phyloP scores from a whole-genome alignment of 345 rosid species.

The Sonneratia alba region DNA sequence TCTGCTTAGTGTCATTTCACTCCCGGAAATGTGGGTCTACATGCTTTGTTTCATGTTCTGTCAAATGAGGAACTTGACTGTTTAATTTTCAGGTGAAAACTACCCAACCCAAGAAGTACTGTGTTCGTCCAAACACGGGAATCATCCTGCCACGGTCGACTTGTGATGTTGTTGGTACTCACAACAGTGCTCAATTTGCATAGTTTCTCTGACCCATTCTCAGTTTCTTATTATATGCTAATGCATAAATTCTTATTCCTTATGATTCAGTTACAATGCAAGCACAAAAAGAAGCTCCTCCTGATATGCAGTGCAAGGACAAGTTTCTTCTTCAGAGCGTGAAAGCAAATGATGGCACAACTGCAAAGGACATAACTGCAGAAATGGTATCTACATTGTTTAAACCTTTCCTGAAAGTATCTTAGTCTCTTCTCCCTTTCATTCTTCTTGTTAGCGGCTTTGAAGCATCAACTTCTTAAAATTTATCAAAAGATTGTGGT shows the following conservation, averaged over 20 bases:
- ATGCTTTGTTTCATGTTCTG: background rate
- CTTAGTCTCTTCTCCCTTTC: background rate
- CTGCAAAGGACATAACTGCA: slow-evolving; percentile 64
- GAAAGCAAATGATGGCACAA: slow-evolving; percentile 48
- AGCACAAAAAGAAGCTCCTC: slow-evolving; percentile 73
- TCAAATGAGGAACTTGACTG: background rate
- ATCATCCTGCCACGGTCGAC: slow-evolving; percentile 79
- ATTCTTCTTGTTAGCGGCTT: background rate
- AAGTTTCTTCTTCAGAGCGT: slow-evolving; percentile 91
- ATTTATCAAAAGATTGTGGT: background rate
- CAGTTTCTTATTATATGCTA: background rate
- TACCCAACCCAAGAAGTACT: slow-evolving; percentile 94
- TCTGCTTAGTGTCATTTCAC: no score
- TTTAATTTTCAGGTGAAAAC: slow-evolving; percentile 64
- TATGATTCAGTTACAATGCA: slow-evolving; percentile 66
- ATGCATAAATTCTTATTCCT: slow-evolving; percentile 11
- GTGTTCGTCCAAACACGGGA: slow-evolving; percentile 88
- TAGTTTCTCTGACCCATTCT: background rate
- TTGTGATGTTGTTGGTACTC: slow-evolving; percentile 56
- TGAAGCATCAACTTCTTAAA: background rate
- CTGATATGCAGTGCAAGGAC: slow-evolving; percentile 92
- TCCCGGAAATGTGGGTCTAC: background rate
- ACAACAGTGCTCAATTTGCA: background rate
- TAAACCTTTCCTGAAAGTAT: background rate
- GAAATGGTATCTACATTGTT: slow-evolving; percentile 38